Conservation (phyloP, 164 flowering plant genomes). For the Magnolia kwangsiensis region DNA sequence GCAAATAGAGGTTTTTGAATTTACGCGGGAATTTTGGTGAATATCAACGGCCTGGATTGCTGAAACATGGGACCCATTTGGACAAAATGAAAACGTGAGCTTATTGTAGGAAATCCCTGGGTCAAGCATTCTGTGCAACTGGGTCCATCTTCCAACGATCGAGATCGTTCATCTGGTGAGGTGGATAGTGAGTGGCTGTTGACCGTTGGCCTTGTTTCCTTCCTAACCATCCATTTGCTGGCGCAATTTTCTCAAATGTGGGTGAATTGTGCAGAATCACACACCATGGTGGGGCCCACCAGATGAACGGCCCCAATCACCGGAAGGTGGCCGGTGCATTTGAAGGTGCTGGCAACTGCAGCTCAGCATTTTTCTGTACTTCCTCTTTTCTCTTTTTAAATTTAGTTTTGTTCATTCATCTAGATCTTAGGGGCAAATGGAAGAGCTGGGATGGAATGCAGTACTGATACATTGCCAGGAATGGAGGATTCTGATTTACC, state of each 20-base stretch:
- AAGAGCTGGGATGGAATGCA: neutral
- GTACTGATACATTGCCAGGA: constrained; percentile 18
- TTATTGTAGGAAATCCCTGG: neutral
- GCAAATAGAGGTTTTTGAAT: neutral
- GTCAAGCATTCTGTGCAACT: neutral
- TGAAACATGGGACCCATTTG: neutral
- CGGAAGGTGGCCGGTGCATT: neutral
- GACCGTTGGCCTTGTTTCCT: neutral
- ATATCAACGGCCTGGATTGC: neutral
- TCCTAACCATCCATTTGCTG: neutral
- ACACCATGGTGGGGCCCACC: neutral
- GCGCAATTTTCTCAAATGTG: neutral
- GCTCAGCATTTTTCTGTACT: neutral
- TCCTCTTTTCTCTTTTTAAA: neutral
- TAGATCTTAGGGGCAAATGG: neutral
- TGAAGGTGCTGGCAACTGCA: neutral
- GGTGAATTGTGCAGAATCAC: neutral
- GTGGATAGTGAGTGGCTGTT: neutral
- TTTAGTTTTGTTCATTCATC: neutral
- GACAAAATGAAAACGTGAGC: neutral
- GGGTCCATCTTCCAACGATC: neutral
- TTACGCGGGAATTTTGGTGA: neutral
- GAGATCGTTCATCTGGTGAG: neutral
- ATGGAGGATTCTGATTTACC: constrained; percentile 37
- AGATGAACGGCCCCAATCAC: neutral